These are phyloP conservation scores for Hygrocybe coccinea DNA, from an alignment of 768 basidiomycete species.

Conservation along the genomic window DNA sequence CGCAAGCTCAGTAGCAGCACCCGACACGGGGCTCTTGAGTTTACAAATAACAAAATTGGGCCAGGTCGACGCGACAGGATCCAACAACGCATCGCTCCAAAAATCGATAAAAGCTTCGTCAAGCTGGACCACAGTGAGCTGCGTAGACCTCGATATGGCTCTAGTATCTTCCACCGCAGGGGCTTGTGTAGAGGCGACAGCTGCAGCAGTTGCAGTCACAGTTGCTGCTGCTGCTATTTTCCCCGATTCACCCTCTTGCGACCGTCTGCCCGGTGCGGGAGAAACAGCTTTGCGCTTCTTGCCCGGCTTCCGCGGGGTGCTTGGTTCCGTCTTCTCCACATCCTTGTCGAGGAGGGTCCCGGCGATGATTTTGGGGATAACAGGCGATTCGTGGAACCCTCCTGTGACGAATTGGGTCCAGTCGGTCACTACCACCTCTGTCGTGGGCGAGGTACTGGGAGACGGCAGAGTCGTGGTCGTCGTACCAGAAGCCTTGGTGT, in stretches of 20 bases:
- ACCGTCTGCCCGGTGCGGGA: conserved; percentile 24
- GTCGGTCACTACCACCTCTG: conserved; percentile 36
- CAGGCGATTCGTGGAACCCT: conserved; percentile 50
- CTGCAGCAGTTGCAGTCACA: neutral
- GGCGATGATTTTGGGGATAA: conserved; percentile 43
- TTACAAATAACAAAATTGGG: conserved; percentile 68
- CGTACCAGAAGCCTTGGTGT: conserved; percentile 18
- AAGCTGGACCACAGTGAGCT: conserved; percentile 48
- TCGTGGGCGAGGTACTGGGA: conserved; percentile 23
- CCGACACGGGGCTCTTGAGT: conserved; percentile 43
- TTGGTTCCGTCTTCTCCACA: conserved; percentile 49
- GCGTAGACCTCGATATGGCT: conserved; percentile 36
- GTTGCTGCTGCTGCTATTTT: conserved; percentile 19
- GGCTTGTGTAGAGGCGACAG: neutral
- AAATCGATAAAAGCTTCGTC: conserved; percentile 84
- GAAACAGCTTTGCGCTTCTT: conserved; percentile 17
- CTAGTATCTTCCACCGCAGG: conserved; percentile 15
- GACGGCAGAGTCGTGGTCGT: conserved; percentile 28
- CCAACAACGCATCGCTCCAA: conserved; percentile 70
- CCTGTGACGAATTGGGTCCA: conserved; percentile 67
- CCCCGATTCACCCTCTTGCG: conserved; percentile 18
- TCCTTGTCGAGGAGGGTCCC: conserved; percentile 57
- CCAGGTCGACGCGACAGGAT: conserved; percentile 61
- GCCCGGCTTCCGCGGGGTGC: conserved; percentile 31
- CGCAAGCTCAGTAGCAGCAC: conserved; percentile 22